Percentiles rank a stretch among this genome's conserved stretches.
phyloP scores from a whole-genome alignment of 148 eudicot species.

The Simmondsia chinensis region DNA sequence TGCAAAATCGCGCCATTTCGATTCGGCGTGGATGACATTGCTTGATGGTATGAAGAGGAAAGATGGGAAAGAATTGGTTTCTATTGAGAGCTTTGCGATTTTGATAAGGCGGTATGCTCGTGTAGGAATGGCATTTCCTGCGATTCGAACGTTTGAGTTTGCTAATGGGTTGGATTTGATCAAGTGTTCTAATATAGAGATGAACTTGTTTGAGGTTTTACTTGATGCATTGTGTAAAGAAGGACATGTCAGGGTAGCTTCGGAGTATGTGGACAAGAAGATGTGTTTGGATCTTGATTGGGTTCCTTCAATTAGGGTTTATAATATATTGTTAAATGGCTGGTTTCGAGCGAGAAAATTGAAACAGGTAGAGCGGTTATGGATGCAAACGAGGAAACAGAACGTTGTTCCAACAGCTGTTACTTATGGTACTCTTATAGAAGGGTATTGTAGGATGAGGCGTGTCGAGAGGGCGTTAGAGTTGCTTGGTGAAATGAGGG shows the following conservation, averaged over 20 bases:
- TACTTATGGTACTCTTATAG: constrained; percentile 57
- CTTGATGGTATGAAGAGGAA: constrained; percentile 20
- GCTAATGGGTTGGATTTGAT: constrained; percentile 28
- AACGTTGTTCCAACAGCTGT: constrained; percentile 35
- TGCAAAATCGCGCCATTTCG: constrained; percentile 51
- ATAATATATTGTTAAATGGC: constrained; percentile 55
- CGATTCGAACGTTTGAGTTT: constrained; percentile 42
- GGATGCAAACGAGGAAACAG: constrained; percentile 41
- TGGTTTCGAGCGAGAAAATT: constrained; percentile 45
- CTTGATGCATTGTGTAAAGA: constrained; percentile 65
- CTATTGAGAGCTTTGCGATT: constrained; percentile 37
- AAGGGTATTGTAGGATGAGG: constrained; percentile 56
- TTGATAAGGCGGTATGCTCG: constrained; percentile 58
- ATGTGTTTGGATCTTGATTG: constrained; percentile 27
- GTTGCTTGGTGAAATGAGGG: constrained; percentile 54
- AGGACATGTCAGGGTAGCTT: constrained; percentile 51
- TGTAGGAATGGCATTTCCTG: constrained; percentile 40
- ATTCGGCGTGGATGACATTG: constrained; percentile 40
- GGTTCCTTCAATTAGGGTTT: constrained; percentile 43
- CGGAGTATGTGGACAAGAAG: constrained; percentile 31
- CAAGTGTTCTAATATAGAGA: constrained; percentile 6
- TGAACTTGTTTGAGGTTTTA: constrained; percentile 39
- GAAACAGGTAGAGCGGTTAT: constrained; percentile 33
- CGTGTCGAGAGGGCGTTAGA: constrained; percentile 50
- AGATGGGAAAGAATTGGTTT: constrained; percentile 26